Base-by-base conservation (phyloP, 495 filamentous ascomycete species). In the Collariella sp. region DNA sequence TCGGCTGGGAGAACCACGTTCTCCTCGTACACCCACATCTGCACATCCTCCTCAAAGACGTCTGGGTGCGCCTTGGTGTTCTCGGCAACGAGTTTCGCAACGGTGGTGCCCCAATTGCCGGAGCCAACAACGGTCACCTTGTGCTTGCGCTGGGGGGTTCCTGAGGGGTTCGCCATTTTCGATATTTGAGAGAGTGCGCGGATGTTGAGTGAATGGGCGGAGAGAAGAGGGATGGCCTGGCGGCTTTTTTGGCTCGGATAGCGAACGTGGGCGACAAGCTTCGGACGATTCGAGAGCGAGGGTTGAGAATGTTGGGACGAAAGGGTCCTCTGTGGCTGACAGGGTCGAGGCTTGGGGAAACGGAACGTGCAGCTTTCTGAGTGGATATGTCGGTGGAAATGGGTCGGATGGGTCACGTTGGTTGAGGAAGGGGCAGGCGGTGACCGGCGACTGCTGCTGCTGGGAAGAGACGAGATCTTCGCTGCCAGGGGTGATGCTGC, bases 21-120 rank as follows among this genome's bases (percentile, higher is more conserved):
- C 71, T 96, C 90, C 72, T 96, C 88, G 57, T 81, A 93, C 63
- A 95, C 91, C 88, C 88, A 97, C 91, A 99, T 97, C 71, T 91
- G 87, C 36, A 99, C 90, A 50, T 89, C 80, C 60, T 83, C 71
- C 57, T 96, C 84, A 66, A 97, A 99, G 42, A 95, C 58, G 26
- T 87, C 80, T 0, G 82, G 75, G 69, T 96, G 78, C 58, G 75
- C 82, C 51, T 76, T 76, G 20, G 89, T 84, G 72, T 95, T 97
- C 72, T 99, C 90, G 54, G 93, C 90, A 46, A 95, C 78, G 55
- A 99, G 91, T 72, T 99, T 99, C 61, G 91, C 84, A 66, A 99
- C 96, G 39, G 93, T 90, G 38, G 88, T 91, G 59, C 94, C 94
- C 91, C 94, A 99, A 70, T 99, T 99, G 56, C 94, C 94, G 46